Evolutionary conservation across 768 basidiomycete genomes (phyloP).

Genomic region (Pisolithus tinctorius): DNA sequence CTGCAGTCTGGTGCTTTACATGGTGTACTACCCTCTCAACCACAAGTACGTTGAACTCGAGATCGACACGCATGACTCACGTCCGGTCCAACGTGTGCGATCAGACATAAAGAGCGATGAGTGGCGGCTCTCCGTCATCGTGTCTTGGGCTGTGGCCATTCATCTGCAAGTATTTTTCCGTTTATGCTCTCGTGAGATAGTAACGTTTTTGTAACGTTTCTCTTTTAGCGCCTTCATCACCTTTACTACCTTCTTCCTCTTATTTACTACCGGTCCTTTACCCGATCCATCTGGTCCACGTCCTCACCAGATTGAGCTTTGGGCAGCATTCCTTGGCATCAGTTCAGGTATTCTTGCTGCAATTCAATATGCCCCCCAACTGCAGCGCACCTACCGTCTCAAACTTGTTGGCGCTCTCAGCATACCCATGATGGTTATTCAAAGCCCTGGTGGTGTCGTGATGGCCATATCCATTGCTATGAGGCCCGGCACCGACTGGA

Average conservation of each 20-base stretch:
- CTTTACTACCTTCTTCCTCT: conserved; percentile 57
- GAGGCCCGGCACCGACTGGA: conserved; percentile 79
- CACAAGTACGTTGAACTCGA: conserved; percentile 59
- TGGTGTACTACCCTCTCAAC: conserved; percentile 84
- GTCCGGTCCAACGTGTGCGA: conserved; percentile 37
- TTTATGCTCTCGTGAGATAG: conserved; percentile 1
- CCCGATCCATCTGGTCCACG: conserved; percentile 29
- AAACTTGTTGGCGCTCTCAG: conserved; percentile 89
- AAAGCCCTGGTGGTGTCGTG: conserved; percentile 82
- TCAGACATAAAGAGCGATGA: conserved; percentile 50
- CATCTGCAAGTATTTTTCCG: conserved; percentile 59
- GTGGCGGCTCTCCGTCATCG: conserved; percentile 73
- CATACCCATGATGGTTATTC: conserved; percentile 94
- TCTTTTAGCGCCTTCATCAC: conserved; percentile 43
- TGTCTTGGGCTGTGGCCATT: conserved; percentile 61
- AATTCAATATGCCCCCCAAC: conserved; percentile 85
- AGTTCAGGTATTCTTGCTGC: conserved; percentile 71
- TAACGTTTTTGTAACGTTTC: too few relatives aligned
- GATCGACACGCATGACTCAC: conserved; percentile 35
- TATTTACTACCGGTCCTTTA: conserved; percentile 37
- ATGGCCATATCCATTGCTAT: conserved; percentile 82
- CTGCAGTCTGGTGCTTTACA: conserved; percentile 76
- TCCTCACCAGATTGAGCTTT: conserved; percentile 38
- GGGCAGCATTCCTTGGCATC: conserved; percentile 87
- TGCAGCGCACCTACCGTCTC: conserved; percentile 67